Evolutionary conservation across 2,329 filamentous ascomycete genomes (phyloP).

Genomic region (Cryphonectria japonica): DNA sequence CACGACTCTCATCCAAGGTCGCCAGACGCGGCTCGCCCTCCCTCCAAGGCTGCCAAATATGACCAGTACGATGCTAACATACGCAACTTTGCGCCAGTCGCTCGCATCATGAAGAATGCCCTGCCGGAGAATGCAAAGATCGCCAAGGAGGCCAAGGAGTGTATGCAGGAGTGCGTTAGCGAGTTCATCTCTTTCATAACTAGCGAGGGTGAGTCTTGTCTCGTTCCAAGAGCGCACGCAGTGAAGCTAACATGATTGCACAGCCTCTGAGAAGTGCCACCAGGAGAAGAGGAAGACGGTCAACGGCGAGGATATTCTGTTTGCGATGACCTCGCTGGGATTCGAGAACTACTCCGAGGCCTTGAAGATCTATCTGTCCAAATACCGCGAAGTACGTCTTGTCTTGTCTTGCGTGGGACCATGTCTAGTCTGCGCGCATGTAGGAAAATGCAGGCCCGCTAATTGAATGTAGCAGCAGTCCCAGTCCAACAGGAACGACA

Average conservation of each 20-base stretch:
- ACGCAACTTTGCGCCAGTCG: conserved; percentile 92
- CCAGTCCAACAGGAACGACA: conserved; percentile 73
- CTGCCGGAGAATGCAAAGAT: conserved; percentile 99
- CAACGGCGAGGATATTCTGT: conserved; percentile 97
- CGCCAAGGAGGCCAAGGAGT: conserved; percentile 98
- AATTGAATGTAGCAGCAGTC: conserved; percentile 59
- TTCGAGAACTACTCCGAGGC: conserved; percentile 99
- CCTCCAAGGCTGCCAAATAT: conserved; percentile 46
- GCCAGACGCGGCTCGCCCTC: conserved; percentile 51
- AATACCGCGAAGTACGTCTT: conserved; percentile 91
- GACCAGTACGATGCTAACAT: conserved; percentile 85
- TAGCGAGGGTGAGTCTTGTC: conserved; percentile 77
- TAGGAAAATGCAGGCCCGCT: conserved; percentile 31
- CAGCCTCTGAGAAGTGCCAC: conserved; percentile 98
- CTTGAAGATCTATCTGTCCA: conserved; percentile 95
- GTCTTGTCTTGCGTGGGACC: conserved; percentile 10
- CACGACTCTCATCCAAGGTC: conserved; percentile 58
- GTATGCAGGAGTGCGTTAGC: conserved; percentile 99
- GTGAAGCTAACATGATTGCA: conserved; percentile 36
- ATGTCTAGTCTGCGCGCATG: conserved; percentile 2
- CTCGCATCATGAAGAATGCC: conserved; percentile 98
- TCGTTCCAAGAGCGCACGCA: conserved; percentile 2
- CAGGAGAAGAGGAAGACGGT: conserved; percentile 99
- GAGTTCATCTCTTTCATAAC: conserved; percentile 99
- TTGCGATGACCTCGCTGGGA: conserved; percentile 97